Base-by-base conservation (phyloP, 2,329 filamentous ascomycete species). In the Penicillium thymicola region DNA sequence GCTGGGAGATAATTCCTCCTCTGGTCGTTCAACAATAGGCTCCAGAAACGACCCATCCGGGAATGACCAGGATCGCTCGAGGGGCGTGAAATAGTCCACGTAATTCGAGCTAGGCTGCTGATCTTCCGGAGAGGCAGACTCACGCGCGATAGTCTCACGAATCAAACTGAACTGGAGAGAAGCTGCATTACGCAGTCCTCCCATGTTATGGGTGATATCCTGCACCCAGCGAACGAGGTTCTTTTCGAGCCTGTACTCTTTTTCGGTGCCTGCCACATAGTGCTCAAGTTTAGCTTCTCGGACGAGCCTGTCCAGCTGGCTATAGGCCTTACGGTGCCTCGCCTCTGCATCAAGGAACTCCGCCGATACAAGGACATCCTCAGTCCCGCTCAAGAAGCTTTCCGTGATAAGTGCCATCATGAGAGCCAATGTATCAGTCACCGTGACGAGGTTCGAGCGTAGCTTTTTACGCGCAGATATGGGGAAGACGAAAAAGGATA, bases 271-370 rank as follows among this genome's bases (percentile, higher is more conserved):
- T 5, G 91, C 73, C 2, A 92, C 78, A 67, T 90, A 96, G 68
- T 96, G 90, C 72, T 97, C 93, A 57, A 90, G 87, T 70, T 93
- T 96, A 14, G 92, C 89, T 72, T 97, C 93, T 60, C 85, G 84
- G 13, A 96, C 79, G 58, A 90, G 88, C 70, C 88, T 90, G 50
- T 88, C 85, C 71, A 97, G 86, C 36, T 85, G 81, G 14, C 82
- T 79, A 67, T 92, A 87, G 2, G 85, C 85, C 4, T 83, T 79
- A 62, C 84, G 85, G 74, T 92, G 93, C 40, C 79, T 79, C 2
- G 80, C 77, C 14, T 82, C 83, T 36, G 87, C 83, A 50, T 82
- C 79, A 41, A 81, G 73, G 69, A 92, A 93, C 13, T 84, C 81
- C 2, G 82, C 76, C 2, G 87, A 85, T 54, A 83, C 81, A 55